phyloP scores from a whole-genome alignment of 805 yeast genomes.

The Yamadazyma tumulicola region DNA sequence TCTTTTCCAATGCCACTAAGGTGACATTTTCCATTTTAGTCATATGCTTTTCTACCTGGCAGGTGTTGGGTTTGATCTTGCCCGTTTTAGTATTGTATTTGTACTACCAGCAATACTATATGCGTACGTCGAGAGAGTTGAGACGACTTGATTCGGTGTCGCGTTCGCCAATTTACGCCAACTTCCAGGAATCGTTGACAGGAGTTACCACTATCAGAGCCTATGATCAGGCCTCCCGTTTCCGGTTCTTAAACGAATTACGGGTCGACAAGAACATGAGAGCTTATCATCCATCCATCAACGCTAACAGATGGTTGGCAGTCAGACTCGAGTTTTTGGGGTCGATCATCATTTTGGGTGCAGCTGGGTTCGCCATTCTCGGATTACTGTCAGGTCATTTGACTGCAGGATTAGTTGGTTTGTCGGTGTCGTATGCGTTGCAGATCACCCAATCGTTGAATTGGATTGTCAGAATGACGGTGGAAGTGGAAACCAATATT shows the following conservation, averaged over 20 bases:
- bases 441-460: conserved; percentile 91
- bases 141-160: conserved; percentile 80
- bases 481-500: conserved; percentile 95
- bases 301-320: conserved; percentile 97
- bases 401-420: conserved; percentile 90
- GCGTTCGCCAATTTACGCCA: conserved; percentile 77
- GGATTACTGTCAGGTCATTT: conserved; percentile 65
- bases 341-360: conserved; percentile 77
- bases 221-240: conserved; percentile 62
- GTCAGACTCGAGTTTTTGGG: conserved; percentile 91
- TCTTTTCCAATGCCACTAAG: conserved; percentile 56
- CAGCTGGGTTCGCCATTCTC: conserved; percentile 78
- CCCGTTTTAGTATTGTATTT: conserved; percentile 68
- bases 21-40: conserved; percentile 76
- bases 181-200: conserved; percentile 75
- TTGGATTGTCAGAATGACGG: conserved; percentile 99
- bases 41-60: conserved; percentile 85
- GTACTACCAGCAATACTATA: conserved; percentile 72
- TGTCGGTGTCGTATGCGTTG: conserved; percentile 88
- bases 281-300: conserved; percentile 88
- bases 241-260: conserved; percentile 58
- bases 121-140: conserved; percentile 75
- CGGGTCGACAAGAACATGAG: conserved; percentile 84
- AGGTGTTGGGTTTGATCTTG: conserved; percentile 63
- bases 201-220: conserved; percentile 79